phyloP scores from a whole-genome alignment of 2,329 filamentous ascomycete species.

The Coniochaeta pulveracea region DNA sequence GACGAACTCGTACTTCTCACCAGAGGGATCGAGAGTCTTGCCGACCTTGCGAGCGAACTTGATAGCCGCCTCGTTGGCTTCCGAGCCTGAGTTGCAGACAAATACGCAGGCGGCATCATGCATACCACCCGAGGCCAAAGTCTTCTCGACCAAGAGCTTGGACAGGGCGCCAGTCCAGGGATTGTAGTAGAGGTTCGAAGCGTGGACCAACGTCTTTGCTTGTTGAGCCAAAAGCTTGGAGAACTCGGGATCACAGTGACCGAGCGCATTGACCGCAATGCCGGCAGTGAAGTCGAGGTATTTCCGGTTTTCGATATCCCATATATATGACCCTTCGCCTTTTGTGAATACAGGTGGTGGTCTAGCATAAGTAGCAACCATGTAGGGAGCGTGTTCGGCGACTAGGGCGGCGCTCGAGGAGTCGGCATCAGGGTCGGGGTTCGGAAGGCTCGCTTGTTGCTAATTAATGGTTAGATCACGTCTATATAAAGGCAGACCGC shows the following conservation, averaged over 20 bases:
- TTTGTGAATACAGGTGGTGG: conserved; percentile 83
- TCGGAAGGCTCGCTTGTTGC: conserved; percentile 34
- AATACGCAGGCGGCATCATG: conserved; percentile 71
- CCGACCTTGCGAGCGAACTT: conserved; percentile 94
- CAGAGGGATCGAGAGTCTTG: conserved; percentile 59
- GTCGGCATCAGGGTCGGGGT: conserved; percentile 61
- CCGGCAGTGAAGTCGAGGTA: conserved; percentile 94
- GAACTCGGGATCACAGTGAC: conserved; percentile 78
- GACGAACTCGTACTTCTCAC: conserved; percentile 71
- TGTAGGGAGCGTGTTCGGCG: conserved; percentile 67
- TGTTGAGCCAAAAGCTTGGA: conserved; percentile 59
- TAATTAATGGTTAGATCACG: conserved; percentile 7
- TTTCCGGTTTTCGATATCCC: conserved; percentile 77
- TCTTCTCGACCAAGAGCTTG: conserved; percentile 73
- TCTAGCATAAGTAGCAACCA: conserved; percentile 92
- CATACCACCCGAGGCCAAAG: conserved; percentile 70
- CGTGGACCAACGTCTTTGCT: conserved; percentile 72
- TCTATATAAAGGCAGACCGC: neutral
- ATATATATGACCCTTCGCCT: conserved; percentile 79
- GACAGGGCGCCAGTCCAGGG: conserved; percentile 87
- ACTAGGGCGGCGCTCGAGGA: conserved; percentile 68
- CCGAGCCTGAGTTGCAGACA: conserved; percentile 90
- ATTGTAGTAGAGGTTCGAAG: conserved; percentile 96
- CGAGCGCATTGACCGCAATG: conserved; percentile 88
- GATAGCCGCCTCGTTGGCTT: conserved; percentile 95